phyloP scores from a whole-genome alignment of 768 basidiomycete genomes.

The Lactarius pseudohatsudake region DNA sequence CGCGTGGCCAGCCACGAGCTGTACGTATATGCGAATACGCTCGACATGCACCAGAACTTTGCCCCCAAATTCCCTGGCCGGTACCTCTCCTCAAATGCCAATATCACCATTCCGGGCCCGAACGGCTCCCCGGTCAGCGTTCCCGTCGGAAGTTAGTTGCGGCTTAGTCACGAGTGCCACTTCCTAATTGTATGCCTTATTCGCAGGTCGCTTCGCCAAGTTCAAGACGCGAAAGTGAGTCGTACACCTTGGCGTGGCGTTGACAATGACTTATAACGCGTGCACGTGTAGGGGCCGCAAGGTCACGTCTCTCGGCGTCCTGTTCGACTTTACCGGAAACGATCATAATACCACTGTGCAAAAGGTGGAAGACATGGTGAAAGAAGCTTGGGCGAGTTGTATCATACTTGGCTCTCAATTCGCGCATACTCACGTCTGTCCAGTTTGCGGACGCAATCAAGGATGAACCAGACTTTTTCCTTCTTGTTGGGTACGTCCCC shows the following conservation, averaged over 20 bases:
- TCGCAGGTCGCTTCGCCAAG: slow-evolving; percentile 59
- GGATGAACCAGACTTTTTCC: slow-evolving; percentile 81
- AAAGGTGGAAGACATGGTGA: slow-evolving; percentile 68
- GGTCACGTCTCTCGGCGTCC: slow-evolving; percentile 78
- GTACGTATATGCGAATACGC: slow-evolving; percentile 63
- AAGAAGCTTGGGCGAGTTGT: slow-evolving; percentile 67
- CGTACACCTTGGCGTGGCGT: too few species aligned
- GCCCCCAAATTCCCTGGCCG: slow-evolving; percentile 63
- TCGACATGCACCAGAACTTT: slow-evolving; percentile 74
- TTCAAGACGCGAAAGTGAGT: slow-evolving; percentile 72
- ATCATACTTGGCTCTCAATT: background rate
- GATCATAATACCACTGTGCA: slow-evolving; percentile 74
- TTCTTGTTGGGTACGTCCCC: slow-evolving; percentile 60
- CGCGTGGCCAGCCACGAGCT: slow-evolving; percentile 79
- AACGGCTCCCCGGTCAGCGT: slow-evolving; percentile 39
- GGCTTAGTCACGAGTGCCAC: background rate
- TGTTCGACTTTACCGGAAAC: slow-evolving; percentile 76
- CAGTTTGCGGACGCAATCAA: slow-evolving; percentile 75
- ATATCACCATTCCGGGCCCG: slow-evolving; percentile 66
- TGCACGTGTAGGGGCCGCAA: slow-evolving; percentile 65
- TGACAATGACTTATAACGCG: background rate
- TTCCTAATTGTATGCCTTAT: background rate
- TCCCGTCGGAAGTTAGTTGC: slow-evolving; percentile 45
- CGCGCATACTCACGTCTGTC: background rate
- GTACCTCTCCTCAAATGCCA: slow-evolving; percentile 83